Base-by-base conservation (phyloP, 495 filamentous ascomycete species). In the Daldinia bambusicola region DNA sequence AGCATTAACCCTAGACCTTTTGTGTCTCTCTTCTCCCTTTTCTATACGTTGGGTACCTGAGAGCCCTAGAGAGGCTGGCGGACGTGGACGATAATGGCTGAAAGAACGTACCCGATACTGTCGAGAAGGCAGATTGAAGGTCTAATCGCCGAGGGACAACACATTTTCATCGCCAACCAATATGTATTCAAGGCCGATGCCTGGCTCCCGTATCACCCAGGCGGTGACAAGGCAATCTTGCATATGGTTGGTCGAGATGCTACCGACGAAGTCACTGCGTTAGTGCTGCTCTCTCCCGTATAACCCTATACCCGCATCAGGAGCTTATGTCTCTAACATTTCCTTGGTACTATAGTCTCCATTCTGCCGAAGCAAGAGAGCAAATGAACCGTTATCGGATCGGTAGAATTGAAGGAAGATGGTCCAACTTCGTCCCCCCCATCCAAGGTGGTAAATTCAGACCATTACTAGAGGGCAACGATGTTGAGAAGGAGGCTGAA, bases 181-280 rank as follows among this genome's bases (percentile, higher is more conserved):
- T 87, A 90, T 75, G 94, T 97, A 6, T 80, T 98, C 62, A 95
- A 92, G 81, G 89, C 92, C 2, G 95, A 99, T 79, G 85, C 91
- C 32, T 99, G 92, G 91, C 83, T 95, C 36, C 86, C 87, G 56
- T 98, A 89, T 75, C 95, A 99, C 75, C 95, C 95, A 14, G 95
- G 95, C 61, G 95, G 95, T 52, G 91, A 94, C 73, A 97, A 93
- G 80, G 86, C 96, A 22, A 97, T 99, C 67, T 83, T 87, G 79
- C 95, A 99, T 77, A 95, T 98, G 93, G 90, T 99, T 56, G 95
- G 95, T 57, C 87, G 93, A 80, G 95, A 99, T 89, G 96, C 93
- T 40, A 98, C 95, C 16, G 93, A 98, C 79, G 95, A 98, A 80
- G 90, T 98, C 74, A 93, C 91, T 79, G 90, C 88, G 93, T 97